Evolutionary conservation across 176 grass and related monocot genomes (phyloP), one percentile per base, ranked within the genome.

Genomic region (Carex cristatella): DNA sequence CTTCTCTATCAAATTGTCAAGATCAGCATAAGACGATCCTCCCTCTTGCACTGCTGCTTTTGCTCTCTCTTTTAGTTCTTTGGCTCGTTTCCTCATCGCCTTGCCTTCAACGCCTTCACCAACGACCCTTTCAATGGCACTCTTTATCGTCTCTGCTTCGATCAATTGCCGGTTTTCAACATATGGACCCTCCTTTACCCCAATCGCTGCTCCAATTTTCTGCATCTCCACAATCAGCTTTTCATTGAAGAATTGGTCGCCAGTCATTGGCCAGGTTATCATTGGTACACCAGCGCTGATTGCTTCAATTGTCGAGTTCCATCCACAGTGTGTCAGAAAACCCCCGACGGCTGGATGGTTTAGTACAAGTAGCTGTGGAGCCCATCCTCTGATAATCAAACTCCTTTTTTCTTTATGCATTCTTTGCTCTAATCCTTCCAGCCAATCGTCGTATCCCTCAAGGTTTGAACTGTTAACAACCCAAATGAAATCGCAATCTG

Each of bases 401-500:
- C 94, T 89, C 0, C 68, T 87, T 0, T 87, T 83, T 11, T 79
- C 79, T 19, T 59, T 37, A 37, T 40, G 18, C 16, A 89, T 84
- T 44, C 86, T 70, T 28, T 83, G 74, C 35, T 84, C 86, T 15
- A 91, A 91, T 23, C 69, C 89, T 1, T 91, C 81, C 0, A 91
- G 87, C 85, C 89, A 85, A 81, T 88, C 90, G 12, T 84, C 84
- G 4, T 42, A 51, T 0, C 44, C 75, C 0, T 83, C 83, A 11
- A 61, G 4, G 13, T 46, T 54, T 3, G 49, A 79, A 3, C n/a
- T 66, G 13, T 62, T 27, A 44, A 88, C 23, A 7, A 93, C 91
- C 94, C 89, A 96, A 7, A 96, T 81, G 65, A 96, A 93, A 51
- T 82, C 79, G n/a, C 44, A 58, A 65, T 74, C 69, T 4, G 91